Base-by-base conservation (phyloP, 129 eudicot genomes). In the Heracleum sosnowskyi region DNA sequence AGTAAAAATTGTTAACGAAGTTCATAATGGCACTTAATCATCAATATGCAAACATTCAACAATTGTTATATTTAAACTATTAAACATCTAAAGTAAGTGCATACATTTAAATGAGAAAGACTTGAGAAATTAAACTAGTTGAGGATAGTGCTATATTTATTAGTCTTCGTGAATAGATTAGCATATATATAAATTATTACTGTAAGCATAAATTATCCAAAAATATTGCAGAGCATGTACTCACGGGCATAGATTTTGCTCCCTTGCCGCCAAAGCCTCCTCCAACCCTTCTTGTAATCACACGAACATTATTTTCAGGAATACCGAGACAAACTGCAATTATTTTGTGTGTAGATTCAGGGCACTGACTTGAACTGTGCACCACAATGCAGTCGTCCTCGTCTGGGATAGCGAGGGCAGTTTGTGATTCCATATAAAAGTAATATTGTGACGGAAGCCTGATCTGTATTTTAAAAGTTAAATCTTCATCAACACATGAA, bases 201-300 rank as follows among this genome's bases (percentile, higher is more conserved):
- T 45, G 18, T 45, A 45, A 40, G 4, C 10, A 42, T 42, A 42
- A 12, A 42, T 42, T 42, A 42, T 42, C 46, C 15, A 42, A 9
- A 42, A 42, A 42, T 42, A 42, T 9, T 42, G 46, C 34, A 33
- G 17, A 17, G 3, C 26, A 13, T 22, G 80, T 80, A 86, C 97
- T 86, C 80, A 94, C 98, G 16, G 90, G 84, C 84, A 91, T 88
- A 81, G 99, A 83, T 90, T 75, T 92, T 31, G 90, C 9, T 15
- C 86, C 88, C 96, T 95, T 95, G 68, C 99, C 99, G 39, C 99
- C 99, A 82, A 96, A 96, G 66, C 99, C 97, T 8, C 99, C 99
- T 51, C 99, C 99, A 26, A 96, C 89, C 83, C 97, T 84, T 89
- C 97, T 87, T 35, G 99, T 96, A 79, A 96, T 83, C 42, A 96